A percentile compares a stretch with the other conserved stretches of the same genome.
These are phyloP conservation scores for Claviceps pazoutovae DNA, from an alignment of 2,329 filamentous ascomycete genomes.

Conservation along the genomic window DNA sequence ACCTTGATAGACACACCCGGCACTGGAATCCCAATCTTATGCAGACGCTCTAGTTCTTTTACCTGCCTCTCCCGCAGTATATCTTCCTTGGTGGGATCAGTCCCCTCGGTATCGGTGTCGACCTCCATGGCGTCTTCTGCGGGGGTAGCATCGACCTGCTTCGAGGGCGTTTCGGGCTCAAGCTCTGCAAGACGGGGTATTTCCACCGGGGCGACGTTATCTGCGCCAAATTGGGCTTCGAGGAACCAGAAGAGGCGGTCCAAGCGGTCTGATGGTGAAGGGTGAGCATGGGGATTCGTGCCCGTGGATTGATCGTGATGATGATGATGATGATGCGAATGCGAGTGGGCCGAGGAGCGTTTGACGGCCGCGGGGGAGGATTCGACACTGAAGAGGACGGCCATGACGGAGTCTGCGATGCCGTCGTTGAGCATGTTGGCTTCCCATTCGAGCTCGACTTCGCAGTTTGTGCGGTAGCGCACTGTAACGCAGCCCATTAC, in stretches of 20 bases:
- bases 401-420: constrained; percentile 94
- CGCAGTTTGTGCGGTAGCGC: constrained; percentile 60
- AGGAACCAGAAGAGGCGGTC: constrained; percentile 87
- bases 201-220: constrained; percentile 67
- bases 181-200: constrained; percentile 23
- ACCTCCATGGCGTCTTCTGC: neutral
- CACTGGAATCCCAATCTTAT: constrained; percentile 76
- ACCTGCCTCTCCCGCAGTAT: constrained; percentile 25
- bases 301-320: constrained; percentile 20
- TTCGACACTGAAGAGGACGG: constrained; percentile 81
- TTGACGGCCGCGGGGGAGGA: constrained; percentile 90
- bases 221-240: constrained; percentile 84
- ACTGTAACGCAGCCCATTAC: constrained; percentile 88
- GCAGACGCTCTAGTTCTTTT: constrained; percentile 63
- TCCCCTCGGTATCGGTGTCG: neutral
- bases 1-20: constrained; percentile 78
- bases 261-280: constrained; percentile 62
- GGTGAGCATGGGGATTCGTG: constrained; percentile 58
- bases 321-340: constrained; percentile 9
- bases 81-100: neutral
- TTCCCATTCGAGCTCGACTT: constrained; percentile 91
- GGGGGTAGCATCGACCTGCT: neutral
- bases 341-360: constrained; percentile 31
- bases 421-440: constrained; percentile 96
- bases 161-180: neutral